Evolutionary conservation across 495 filamentous ascomycete species (phyloP), one percentile per base, ranked within the genome.

Genomic region (Hamigera avellanea): DNA sequence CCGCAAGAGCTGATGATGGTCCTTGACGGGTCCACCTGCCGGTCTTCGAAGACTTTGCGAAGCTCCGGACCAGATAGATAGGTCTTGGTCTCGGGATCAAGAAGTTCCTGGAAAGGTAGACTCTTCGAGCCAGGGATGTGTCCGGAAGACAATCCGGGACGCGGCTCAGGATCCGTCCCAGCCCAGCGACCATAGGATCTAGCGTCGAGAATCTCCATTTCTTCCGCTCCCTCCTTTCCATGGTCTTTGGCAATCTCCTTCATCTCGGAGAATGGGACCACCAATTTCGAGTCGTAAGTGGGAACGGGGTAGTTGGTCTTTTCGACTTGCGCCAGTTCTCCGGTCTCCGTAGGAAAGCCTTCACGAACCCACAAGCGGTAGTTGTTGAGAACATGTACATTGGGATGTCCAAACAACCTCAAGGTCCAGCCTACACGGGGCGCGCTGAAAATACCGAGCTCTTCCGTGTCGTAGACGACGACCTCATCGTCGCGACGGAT

Each of bases 401-500:
- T 76, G n/a, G 78, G 69, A 57, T 98, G 91, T 8, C 91, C 89
- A 53, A 95, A 94, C 16, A 87, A 76, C 40, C 75, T 73, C 38
- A 98, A 62, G 7, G 87, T 96, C 91, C 91, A 98, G 25, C 75
- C 89, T 5, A 91, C 88, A 35, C 93, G 72, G 1, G 91, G 93
- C 0, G 89, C 91, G 44, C 80, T 86, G 65, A 98, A 95, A 32
- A 98, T 86, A 3, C 91, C 91, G 17, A 87, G 58, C 55, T 95
- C 84, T 28, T 77, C 71, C 6, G 78, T 78, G 56, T 98, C 91
- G 50, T 96, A 98, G 6, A 98, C 84, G 7, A 96, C 89, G 1
- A 98, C 71, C 8, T 76, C 81, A 47, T 98, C 91, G 29, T 93
- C 84, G 38, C 72, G 70, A 25, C 75, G 75, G 37, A 98, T 91